These are phyloP conservation scores for Leptographium procerum DNA, from an alignment of 2,329 filamentous ascomycete species.

Conservation along the genomic window DNA sequence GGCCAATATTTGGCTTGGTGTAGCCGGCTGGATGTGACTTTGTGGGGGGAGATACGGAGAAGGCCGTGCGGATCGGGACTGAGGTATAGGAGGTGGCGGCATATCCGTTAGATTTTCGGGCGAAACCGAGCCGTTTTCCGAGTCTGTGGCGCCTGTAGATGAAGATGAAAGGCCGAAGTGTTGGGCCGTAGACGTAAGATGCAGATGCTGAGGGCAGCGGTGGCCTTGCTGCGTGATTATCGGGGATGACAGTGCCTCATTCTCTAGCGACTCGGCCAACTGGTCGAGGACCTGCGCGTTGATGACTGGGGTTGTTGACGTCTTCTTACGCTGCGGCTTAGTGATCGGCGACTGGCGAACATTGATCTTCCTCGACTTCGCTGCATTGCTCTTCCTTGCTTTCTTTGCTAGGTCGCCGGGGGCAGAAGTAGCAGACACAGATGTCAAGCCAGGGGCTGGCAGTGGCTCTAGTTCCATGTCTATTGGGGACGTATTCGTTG, in stretches of 20 bases:
- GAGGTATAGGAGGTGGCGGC: conserved; percentile 57
- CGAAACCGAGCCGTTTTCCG: conserved; percentile 53
- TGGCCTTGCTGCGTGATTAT: conserved; percentile 22
- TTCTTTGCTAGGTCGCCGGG: conserved; percentile 36
- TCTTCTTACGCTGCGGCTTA: conserved; percentile 50
- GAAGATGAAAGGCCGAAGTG: conserved; percentile 20
- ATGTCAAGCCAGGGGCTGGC: conserved; percentile 17
- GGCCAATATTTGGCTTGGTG: conserved; percentile 1
- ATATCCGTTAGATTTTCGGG: conserved; percentile 53
- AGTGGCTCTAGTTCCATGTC: conserved; percentile 44
- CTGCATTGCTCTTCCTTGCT: conserved; percentile 37
- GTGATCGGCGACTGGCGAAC: conserved; percentile 63
- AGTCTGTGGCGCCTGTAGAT: conserved; percentile 38
- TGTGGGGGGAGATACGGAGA: conserved; percentile 58
- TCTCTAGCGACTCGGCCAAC: conserved; percentile 33
- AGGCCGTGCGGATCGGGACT: conserved; percentile 50
- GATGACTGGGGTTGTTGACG: conserved; percentile 40
- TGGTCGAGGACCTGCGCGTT: conserved; percentile 45
- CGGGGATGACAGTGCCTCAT: conserved; percentile 14
- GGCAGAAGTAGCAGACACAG: conserved; percentile 5
- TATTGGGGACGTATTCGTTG: conserved; percentile 34
- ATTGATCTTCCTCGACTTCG: conserved; percentile 39
- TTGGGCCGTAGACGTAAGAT: conserved; percentile 11
- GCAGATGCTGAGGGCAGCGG: conserved; percentile 22
- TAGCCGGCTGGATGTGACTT: conserved; percentile 2